Base-by-base conservation (phyloP, 2,329 filamentous ascomycete genomes). In the Annulohypoxylon truncatum region DNA sequence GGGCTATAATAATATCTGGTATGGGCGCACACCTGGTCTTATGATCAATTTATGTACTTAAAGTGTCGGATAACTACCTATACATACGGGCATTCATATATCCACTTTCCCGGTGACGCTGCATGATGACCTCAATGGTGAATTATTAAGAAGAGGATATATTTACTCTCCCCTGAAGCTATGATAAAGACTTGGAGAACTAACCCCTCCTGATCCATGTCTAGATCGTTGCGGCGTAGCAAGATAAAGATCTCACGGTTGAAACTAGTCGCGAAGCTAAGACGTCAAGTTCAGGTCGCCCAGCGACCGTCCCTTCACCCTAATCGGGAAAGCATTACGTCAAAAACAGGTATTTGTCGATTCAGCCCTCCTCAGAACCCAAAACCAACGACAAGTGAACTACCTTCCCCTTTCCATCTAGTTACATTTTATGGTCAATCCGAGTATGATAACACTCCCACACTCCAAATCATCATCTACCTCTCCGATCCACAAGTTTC, bases 331-430 rank as follows among this genome's bases (percentile, higher is more conserved):
- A 42, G 5, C 38, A 12, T 20, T 20, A 20, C 38, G 38, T 42
- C 18, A 42, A 22, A n/a, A 9, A 38, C n/a, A n/a, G n/a, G n/a
- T n/a, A 42, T 22, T 2, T 18, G 38, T 20, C 38, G 22, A 42
- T 42, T 42, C 38, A 42, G 38, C 38, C 40, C 46, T 64, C 40
- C 33, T 58, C 53, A 18, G 22, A 54, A 58, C 50, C 61, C 50
- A 54, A 48, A 58, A 54, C n/a, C 42, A 46, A 58, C 44, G 44
- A 31, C 59, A 31, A 26, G 18, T 46, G 4, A 50, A 29, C 46
- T 38, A 47, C 24, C 47, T 3, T 33, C n/a, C 31, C 10, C 5
- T 42, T 18, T 38, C 28, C 5, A 40, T 42, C 8, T 40, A 48
- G 22, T 29, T 59, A 51, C 38, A 28, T 54, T 50, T 50, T 50